Evolutionary conservation across 192 early-diverging fungal genomes (phyloP).

Genomic region (Entomortierella lignicola): DNA sequence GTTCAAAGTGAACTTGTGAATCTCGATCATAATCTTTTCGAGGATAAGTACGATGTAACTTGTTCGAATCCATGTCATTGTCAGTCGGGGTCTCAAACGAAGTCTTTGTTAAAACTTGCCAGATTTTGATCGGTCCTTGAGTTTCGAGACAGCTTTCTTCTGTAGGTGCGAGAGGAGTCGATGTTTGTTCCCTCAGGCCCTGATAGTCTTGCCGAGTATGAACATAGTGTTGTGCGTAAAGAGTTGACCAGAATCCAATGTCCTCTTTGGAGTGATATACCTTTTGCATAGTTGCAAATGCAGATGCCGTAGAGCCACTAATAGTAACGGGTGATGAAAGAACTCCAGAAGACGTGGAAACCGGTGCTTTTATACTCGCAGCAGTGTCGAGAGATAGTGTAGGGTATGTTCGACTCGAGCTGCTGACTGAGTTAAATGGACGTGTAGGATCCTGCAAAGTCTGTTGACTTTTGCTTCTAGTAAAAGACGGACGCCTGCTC

Average conservation of each 20-base stretch:
- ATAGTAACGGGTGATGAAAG: not conserved
- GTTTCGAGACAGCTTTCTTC: not conserved
- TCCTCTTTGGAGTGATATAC: constrained; percentile 18
- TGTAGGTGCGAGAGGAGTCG: not conserved
- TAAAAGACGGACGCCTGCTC: constrained; percentile 19
- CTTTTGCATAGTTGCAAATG: constrained; percentile 19
- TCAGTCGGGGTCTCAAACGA: not conserved
- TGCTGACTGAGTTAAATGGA: constrained; percentile 6
- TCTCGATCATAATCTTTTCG: not conserved
- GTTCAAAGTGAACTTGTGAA: constrained; percentile 19
- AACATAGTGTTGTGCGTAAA: constrained; percentile 25
- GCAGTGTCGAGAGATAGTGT: not conserved
- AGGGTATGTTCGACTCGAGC: not conserved
- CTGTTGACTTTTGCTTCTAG: constrained; percentile 26
- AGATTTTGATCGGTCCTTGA: constrained; percentile 24
- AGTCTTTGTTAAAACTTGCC: constrained; percentile 38
- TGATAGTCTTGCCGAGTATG: constrained; percentile 28
- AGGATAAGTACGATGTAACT: not conserved
- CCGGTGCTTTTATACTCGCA: not conserved
- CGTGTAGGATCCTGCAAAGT: constrained; percentile 8
- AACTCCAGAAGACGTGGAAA: not conserved
- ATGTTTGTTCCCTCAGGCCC: not conserved
- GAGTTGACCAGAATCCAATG: constrained; percentile 29
- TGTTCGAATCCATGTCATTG: no score
- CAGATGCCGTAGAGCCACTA: not conserved